phyloP scores from a whole-genome alignment of 2,329 filamentous ascomycete species.

The Emmonsia crescens region DNA sequence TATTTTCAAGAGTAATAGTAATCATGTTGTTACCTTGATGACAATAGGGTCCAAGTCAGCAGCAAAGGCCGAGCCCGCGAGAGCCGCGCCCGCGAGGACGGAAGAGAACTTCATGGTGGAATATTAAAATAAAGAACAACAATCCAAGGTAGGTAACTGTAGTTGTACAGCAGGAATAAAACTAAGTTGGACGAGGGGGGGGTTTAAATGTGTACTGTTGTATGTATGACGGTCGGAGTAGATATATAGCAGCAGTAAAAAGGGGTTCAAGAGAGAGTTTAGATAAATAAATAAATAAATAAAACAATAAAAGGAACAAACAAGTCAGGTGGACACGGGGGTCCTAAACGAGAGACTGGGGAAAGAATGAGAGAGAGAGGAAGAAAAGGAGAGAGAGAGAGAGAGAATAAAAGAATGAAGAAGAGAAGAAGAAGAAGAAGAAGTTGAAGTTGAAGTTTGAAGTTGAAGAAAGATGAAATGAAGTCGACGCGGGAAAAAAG shows the following conservation, averaged over 20 bases:
- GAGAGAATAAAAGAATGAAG: neutral
- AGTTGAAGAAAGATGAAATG: neutral
- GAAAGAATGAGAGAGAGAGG: conserved; percentile 3
- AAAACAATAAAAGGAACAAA: neutral
- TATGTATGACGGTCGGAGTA: neutral
- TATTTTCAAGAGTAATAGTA: neutral
- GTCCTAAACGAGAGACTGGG: conserved; percentile 9
- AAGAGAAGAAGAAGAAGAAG: neutral
- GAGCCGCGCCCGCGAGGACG: conserved; percentile 40
- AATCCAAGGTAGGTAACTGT: neutral
- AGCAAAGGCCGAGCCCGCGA: conserved; percentile 35
- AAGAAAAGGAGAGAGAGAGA: conserved; percentile 1
- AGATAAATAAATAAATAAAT: neutral
- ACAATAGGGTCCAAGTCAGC: conserved; percentile 48
- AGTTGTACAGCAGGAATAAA: neutral
- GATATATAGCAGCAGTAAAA: neutral
- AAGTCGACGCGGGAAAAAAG: conserved; percentile 3
- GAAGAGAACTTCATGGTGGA: conserved; percentile 47
- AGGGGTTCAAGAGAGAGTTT: neutral
- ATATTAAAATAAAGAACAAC: neutral
- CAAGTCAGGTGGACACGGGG: neutral
- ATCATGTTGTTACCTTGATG: conserved; percentile 47
- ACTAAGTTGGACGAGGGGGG: neutral
- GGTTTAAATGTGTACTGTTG: no score
- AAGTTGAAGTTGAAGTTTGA: neutral